Conservation (phyloP, 192 early-diverging fungal genomes). For the Coemansia sp. region DNA sequence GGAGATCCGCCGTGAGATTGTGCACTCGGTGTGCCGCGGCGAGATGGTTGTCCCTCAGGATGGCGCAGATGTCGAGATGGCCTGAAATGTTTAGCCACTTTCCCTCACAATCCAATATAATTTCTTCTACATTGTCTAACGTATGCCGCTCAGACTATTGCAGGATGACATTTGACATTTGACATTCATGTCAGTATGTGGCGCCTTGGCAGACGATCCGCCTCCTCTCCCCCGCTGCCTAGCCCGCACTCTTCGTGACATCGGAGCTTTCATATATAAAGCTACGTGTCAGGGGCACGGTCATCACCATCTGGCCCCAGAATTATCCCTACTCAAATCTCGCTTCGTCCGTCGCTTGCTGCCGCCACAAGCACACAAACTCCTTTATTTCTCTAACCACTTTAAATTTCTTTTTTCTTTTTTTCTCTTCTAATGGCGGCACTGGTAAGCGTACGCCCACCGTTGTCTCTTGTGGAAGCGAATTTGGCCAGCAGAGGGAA, state of each 20-base stretch:
- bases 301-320: background rate
- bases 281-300: background rate
- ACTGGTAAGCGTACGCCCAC: slow-evolving; percentile 21
- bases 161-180: slow-evolving; percentile 1
- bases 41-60: slow-evolving; percentile 67
- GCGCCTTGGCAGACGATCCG: background rate
- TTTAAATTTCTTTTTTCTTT: background rate
- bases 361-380: slow-evolving; percentile 6
- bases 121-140: background rate
- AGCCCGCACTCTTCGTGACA: background rate
- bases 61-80: slow-evolving; percentile 53
- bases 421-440: slow-evolving; percentile 10
- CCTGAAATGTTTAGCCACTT: background rate
- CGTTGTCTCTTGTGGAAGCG: background rate
- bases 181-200: slow-evolving; percentile 1
- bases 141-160: slow-evolving; percentile 1
- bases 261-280: background rate
- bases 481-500: background rate
- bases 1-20: slow-evolving; percentile 91
- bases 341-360: background rate
- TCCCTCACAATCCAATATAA: slow-evolving; percentile 4
- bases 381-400: background rate
- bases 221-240: background rate
- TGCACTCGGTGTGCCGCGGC: slow-evolving; percentile 68
- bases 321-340: background rate